Conservation (phyloP, 441 rosid species). For the Mallotus repandus region DNA sequence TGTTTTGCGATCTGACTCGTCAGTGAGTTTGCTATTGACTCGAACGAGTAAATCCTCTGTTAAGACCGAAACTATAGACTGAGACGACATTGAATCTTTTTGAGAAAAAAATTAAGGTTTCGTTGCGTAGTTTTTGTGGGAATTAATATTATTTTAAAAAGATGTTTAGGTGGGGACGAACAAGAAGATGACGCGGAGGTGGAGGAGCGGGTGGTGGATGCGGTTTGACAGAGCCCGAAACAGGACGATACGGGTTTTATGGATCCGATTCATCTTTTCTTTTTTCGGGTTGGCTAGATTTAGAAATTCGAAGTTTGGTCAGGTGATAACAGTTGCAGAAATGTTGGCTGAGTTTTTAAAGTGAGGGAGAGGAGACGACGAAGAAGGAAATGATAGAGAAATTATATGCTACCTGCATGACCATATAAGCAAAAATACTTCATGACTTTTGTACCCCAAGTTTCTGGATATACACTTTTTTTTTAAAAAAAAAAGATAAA, state of each 20-base stretch:
- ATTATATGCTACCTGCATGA: not conserved
- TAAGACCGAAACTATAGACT: slow-evolving; percentile 41
- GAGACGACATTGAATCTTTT: slow-evolving; percentile 7
- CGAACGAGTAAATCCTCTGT: slow-evolving; percentile 74
- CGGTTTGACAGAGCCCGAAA: slow-evolving; percentile 39
- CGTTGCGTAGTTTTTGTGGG: not conserved
- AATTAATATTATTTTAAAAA: not conserved
- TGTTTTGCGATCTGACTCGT: slow-evolving; percentile 50
- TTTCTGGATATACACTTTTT: no score
- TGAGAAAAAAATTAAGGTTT: not conserved
- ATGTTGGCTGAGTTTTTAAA: not conserved
- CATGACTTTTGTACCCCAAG: no score
- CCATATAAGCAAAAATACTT: not conserved
- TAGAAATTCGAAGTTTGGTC: slow-evolving; percentile 4
- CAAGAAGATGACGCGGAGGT: slow-evolving; percentile 74
- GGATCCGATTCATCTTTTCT: slow-evolving; percentile 45
- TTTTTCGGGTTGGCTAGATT: not conserved
- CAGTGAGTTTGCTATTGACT: slow-evolving; percentile 41
- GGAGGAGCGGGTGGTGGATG: slow-evolving; percentile 56
- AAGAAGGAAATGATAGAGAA: slow-evolving; percentile 1
- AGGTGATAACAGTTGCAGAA: slow-evolving; percentile 22
- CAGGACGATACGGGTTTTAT: slow-evolving; percentile 19
- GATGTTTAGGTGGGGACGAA: slow-evolving; percentile 63
- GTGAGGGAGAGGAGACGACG: not conserved
- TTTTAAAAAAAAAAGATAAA: no score